Base-by-base conservation (phyloP, 257 asterid genomes). In the Ilex aquifolium region DNA sequence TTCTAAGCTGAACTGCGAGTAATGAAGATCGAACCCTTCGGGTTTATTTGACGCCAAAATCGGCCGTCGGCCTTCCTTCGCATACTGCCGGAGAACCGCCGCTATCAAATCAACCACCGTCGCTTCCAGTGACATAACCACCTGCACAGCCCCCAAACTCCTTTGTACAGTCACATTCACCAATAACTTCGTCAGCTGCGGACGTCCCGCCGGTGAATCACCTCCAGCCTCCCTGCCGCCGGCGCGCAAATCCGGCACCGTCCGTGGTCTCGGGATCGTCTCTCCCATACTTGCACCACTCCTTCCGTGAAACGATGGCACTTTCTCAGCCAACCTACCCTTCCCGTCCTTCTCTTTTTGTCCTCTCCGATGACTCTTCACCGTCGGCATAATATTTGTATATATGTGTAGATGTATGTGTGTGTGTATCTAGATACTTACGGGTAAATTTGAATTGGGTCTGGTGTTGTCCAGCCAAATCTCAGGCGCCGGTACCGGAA, bases 1-100 rank as follows among this genome's bases (percentile, higher is more conserved):
- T 69, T 88, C 95, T 60, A 91, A 69, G 78, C 98, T 82, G 72
- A 91, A 91, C 61, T 91, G 98, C 3, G 98, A 88, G 75, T 91
- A 91, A 74, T 91, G 98, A 68, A 91, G 96, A 65, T 78, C 95
- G 64, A 76, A 88, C 16, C 70, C 82, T 1, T 74, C 59, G 2
- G 85, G 80, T 51, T 70, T 73, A 13, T 49, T 27, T 3, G 88
- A 66, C 5, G 66, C 52, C 31, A 86, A 63, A 42, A 65, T 57
- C 31, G 90, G 83, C 46, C 85, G 83, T 7, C 98, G 77, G 17
- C 83, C 82, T 82, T 88, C 98, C 76, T 84, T 91, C 16, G 60
- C 65, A 36, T 86, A 88, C 80, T 79, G 96, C 56, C 82, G 76
- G 2, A 91, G 72, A 57, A 85, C 83, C 29, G 90, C 91, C 63